Evolutionary conservation across 768 basidiomycete genomes (phyloP).

Genomic region (Clavulina sp.): DNA sequence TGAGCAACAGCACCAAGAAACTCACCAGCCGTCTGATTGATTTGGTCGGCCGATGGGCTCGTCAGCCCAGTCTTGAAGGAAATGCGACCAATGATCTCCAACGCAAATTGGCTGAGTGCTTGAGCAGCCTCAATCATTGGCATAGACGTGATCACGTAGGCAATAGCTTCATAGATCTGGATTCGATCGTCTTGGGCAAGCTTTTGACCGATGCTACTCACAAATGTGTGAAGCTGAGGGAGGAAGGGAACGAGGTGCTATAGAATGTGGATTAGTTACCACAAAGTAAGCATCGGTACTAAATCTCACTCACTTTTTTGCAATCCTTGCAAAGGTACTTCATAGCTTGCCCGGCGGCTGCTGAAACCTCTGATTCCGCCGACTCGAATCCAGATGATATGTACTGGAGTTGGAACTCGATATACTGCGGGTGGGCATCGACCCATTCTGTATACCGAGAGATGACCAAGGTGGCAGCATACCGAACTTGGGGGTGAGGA

Average conservation of each 20-base stretch:
- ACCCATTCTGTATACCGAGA: conserved; percentile 97
- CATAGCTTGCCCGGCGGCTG: conserved; percentile 89
- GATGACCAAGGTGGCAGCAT: conserved; percentile 87
- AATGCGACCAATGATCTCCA: conserved; percentile 65
- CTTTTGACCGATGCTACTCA: conserved; percentile 60
- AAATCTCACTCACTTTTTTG: conserved; percentile 39
- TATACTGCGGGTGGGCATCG: conserved; percentile 71
- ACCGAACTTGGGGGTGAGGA: conserved; percentile 76
- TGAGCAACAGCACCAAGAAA: conserved; percentile 4
- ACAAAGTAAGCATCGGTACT: background rate
- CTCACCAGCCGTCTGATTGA: conserved; percentile 52
- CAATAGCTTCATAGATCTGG: conserved; percentile 91
- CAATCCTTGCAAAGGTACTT: conserved; percentile 97
- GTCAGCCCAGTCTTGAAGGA: conserved; percentile 43
- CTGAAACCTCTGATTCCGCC: conserved; percentile 59
- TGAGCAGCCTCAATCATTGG: conserved; percentile 73
- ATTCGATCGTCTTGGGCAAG: conserved; percentile 73
- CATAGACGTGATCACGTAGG: conserved; percentile 89
- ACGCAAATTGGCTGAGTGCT: conserved; percentile 70
- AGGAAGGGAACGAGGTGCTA: conserved; percentile 86
- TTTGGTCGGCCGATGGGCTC: conserved; percentile 46
- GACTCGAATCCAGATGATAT: conserved; percentile 85
- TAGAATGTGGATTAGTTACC: conserved; percentile 3
- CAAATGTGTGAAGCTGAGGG: conserved; percentile 79
- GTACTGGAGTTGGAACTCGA: conserved; percentile 72